These are phyloP conservation scores for Salvia splendens DNA, from an alignment of 257 asterid species.

Conservation along the genomic window DNA sequence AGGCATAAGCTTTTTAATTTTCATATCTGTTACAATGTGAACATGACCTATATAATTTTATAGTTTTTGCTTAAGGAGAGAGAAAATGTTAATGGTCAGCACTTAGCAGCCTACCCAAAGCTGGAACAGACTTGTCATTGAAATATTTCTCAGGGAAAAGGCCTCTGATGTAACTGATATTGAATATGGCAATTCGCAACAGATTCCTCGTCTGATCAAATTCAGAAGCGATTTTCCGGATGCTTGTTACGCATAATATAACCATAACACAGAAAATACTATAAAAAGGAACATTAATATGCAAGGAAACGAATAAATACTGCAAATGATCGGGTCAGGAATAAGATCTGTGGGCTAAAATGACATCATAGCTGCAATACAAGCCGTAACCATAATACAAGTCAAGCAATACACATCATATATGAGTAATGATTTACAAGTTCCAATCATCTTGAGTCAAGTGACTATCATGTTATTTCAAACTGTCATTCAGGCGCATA, in stretches of 20 bases:
- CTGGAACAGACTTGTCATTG: slow-evolving; percentile 90
- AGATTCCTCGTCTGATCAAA: slow-evolving; percentile 81
- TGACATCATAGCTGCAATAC: not conserved
- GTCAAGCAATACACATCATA: not conserved
- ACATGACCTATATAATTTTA: slow-evolving; percentile 24
- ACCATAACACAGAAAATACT: slow-evolving; percentile 6
- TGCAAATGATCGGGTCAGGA: slow-evolving; percentile 27
- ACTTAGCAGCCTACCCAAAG: slow-evolving; percentile 62
- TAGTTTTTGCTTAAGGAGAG: not conserved
- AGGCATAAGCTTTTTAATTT: slow-evolving; percentile 97
- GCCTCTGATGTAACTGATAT: slow-evolving; percentile 94
- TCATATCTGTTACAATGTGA: slow-evolving; percentile 64
- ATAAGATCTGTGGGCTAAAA: slow-evolving; percentile 1
- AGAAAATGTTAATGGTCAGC: not conserved
- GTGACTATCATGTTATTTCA: not conserved
- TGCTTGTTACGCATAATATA: slow-evolving; percentile 11
- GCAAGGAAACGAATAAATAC: not conserved
- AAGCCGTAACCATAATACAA: slow-evolving; percentile 7
- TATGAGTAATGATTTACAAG: not conserved
- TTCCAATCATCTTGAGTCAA: slow-evolving; percentile 4
- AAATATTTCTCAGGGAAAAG: slow-evolving; percentile 93
- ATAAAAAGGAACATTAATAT: not conserved
- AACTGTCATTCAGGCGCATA: not conserved
- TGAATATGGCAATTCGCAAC: slow-evolving; percentile 94
- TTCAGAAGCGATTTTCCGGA: slow-evolving; percentile 26